Evolutionary conservation across 768 basidiomycete genomes (phyloP).

Genomic region (Coprinellus aureogranulatus): DNA sequence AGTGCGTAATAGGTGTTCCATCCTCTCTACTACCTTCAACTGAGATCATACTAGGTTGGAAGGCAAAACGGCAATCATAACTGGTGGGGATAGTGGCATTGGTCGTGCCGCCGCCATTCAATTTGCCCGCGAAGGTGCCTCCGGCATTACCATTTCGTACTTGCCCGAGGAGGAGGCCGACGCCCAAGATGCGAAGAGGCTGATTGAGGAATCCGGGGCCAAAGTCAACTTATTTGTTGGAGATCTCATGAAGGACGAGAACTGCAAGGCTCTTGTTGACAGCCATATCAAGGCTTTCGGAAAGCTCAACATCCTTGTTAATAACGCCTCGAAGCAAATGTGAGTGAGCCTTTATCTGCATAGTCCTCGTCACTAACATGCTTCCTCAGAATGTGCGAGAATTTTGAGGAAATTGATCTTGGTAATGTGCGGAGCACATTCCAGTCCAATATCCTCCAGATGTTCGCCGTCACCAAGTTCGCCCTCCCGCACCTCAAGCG

Average conservation of each 20-base stretch:
- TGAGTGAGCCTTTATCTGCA: slow-evolving; percentile 8
- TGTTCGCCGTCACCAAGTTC: slow-evolving; percentile 56
- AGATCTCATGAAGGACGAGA: slow-evolving; percentile 42
- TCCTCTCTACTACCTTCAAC: background rate
- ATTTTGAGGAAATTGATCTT: slow-evolving; percentile 49
- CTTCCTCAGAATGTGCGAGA: slow-evolving; percentile 36
- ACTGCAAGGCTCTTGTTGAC: slow-evolving; percentile 45
- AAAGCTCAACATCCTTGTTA: slow-evolving; percentile 55
- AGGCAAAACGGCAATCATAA: slow-evolving; percentile 35
- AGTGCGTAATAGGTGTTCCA: slow-evolving; percentile 21
- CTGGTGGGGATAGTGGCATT: slow-evolving; percentile 47
- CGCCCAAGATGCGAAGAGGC: slow-evolving; percentile 47
- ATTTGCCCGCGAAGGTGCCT: slow-evolving; percentile 50
- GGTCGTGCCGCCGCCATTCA: slow-evolving; percentile 49
- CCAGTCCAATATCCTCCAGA: slow-evolving; percentile 55
- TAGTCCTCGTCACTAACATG: background rate
- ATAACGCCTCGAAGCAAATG: slow-evolving; percentile 56
- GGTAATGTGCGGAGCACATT: slow-evolving; percentile 54
- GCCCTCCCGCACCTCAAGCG: slow-evolving; percentile 59
- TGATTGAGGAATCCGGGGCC: slow-evolving; percentile 41
- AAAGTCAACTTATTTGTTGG: slow-evolving; percentile 33
- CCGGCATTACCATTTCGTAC: slow-evolving; percentile 52
- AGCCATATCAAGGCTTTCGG: slow-evolving; percentile 45
- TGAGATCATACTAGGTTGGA: slow-evolving; percentile 19
- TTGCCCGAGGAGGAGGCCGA: slow-evolving; percentile 57